Evolutionary conservation across 1,284 basidiomycete genomes (phyloP).

Genomic region (Waitea zeae): DNA sequence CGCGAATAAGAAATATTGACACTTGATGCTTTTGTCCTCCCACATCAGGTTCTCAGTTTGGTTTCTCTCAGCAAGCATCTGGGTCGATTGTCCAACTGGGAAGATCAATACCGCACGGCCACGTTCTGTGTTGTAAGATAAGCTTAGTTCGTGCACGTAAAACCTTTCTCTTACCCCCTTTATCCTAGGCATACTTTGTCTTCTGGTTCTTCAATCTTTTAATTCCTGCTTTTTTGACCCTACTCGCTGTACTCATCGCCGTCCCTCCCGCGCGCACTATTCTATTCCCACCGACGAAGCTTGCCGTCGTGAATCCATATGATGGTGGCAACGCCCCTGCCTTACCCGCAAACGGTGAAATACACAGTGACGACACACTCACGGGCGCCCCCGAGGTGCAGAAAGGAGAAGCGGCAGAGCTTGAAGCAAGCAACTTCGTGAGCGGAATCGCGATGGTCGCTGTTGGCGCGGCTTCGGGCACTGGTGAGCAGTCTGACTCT

Average conservation of each 20-base stretch:
- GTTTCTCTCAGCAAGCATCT: conserved; percentile 27
- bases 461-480: conserved; percentile 20
- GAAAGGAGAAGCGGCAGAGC: conserved; percentile 23
- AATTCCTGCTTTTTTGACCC: conserved; percentile 17
- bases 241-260: conserved; percentile 22
- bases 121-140: conserved; percentile 19
- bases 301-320: conserved; percentile 15
- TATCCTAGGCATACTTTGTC: too few relatives aligned
- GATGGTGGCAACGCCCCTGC: conserved; percentile 13
- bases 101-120: conserved; percentile 24
- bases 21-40: too few relatives aligned
- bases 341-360: conserved; percentile 12
- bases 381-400: conserved; percentile 18
- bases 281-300: conserved; percentile 32
- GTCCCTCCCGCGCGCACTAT: conserved; percentile 22
- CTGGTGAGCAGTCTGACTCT: conserved; percentile 13
- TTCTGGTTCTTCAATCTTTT: conserved; percentile 24
- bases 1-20: too few relatives aligned
- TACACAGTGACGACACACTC: conserved; percentile 13
- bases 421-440: conserved; percentile 23
- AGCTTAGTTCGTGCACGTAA: too few relatives aligned
- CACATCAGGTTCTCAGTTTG: conserved; percentile 19
- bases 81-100: conserved; percentile 29
- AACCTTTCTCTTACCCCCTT: too few relatives aligned
- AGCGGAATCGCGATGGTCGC: conserved; percentile 18